Base-by-base conservation (phyloP, 768 basidiomycete species). In the Suillus subaureus region DNA sequence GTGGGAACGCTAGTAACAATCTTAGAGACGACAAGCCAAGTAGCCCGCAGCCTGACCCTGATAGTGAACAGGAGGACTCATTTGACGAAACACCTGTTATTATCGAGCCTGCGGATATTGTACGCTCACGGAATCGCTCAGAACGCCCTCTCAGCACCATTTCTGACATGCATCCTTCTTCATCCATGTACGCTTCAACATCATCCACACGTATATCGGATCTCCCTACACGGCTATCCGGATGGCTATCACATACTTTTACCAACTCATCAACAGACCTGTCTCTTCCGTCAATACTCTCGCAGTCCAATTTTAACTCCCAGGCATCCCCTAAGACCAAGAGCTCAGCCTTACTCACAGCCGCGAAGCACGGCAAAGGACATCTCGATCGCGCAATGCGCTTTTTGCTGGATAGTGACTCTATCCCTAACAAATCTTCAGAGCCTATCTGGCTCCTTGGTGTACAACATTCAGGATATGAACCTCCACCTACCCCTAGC, bases 401-500 rank as follows among this genome's bases (percentile, higher is more conserved):
- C 54, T 93, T 95, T 78, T 81, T 98, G n/a, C 83, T 97, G 67
- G 96, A 98, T 79, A 87, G 87, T 69, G 96, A 98, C 77, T 87
- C 94, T 21, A 86, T 84, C 4, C 93, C 92, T 2, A 95, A 97
- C 75, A 89, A 85, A 72, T 95, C 88, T 62, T 72, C 84, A 0
- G 93, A 96, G 23, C 85, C 90, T 0, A 97, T 98, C 35, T 97
- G 95, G 95, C 78, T 97, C 2, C 82, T 97, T 28, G 96, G 96
- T 45, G 88, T 94, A 4, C 83, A 86, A 68, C 94, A 95, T 66
- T 84, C 87, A 4, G 93, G 92, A 0, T 93, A 89, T 69, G 91
- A 91, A 68, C 77, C 80, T 11, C 76, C 74, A 1, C 75, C 73
- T 37, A 68, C 75, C 0, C 73, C 77, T 54, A 71, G 70, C 40